Base-by-base conservation (phyloP, 1,139 yeast species). In the Debaryomyces fabryi region DNA sequence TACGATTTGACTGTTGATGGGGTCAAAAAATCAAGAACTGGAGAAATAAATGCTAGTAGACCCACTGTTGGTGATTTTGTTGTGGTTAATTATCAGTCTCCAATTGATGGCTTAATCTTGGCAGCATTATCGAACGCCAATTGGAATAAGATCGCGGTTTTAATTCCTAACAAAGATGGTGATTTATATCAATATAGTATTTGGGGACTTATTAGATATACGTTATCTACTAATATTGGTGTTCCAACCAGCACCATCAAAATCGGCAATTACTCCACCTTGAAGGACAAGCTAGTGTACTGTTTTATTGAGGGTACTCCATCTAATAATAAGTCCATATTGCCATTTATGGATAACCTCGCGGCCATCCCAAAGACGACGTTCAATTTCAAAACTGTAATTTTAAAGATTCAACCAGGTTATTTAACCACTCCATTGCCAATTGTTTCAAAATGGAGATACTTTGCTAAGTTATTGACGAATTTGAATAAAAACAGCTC, bases 271-370 rank as follows among this genome's bases (percentile, higher is more conserved):
- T 49, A 62, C 7, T 45, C 60, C 3, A 57, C 58, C 16, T 59
- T 69, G 15, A 61, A 63, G 27, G 60, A 63, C 12, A 72, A 72
- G 42, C 65, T 73, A n/a, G 71, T 78, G 2, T 80, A 73, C 50
- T 58, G 84, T 41, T 77, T 86, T 45, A 69, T 82, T 18, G 95
- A 87, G 59, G 91, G 91, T 0, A 84, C 91, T 0, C 73, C 89
- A 0, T 79, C 89, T 1, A 86, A 86, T 59, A 86, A 86, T 49
- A 81, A 79, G 54, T 75, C 85, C 0, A 60, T 83, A 0, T 67
- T 83, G 48, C 84, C 85, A 13, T 80, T 82, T 52, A 56, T 59
- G 6, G 43, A 47, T 12, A 46, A 54, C 5, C 51, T 63, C 35
- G 57, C 55, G n/a, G 48, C 18, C 8, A 23, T 39, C 12, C 44